Evolutionary conservation across 345 rosid species (phyloP), one percentile per base, ranked within the genome.

Genomic region (Pistacia atlantica): DNA sequence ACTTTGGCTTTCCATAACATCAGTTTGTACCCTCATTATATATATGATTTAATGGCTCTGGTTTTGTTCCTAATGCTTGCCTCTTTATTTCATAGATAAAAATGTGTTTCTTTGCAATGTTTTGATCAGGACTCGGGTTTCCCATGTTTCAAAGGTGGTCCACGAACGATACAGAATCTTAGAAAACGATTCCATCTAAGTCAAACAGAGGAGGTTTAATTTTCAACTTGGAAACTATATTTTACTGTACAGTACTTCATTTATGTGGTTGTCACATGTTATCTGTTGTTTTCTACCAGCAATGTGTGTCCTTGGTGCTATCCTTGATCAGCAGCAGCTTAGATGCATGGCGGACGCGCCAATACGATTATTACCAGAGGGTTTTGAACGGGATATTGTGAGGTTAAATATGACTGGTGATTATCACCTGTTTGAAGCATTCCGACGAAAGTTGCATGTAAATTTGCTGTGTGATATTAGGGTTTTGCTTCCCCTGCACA

Each of bases 301-400:
- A 97, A 90, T 97, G 98, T 62, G 99, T 97, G 60, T 97, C 99
- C 45, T 87, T 91, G 93, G 98, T 97, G 84, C 97, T 97, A 17
- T 92, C 98, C 74, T 92, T 97, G 71, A 97, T 97, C 86, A 90
- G 99, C 83, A 94, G 94, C 86, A 97, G 98, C 85, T 82, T 97
- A 86, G 99, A 97, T 89, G 99, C 99, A 25, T 97, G 99, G 99
- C 86, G 99, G 78, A 94, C 98, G 22, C 88, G 99, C 58, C 99
- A 97, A 52, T 97, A 97, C 67, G 99, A 97, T 82, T 97, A 97
- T 82, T 97, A 97, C 82, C 99, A 97, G 82, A 89, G 90, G 78
- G 98, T 97, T 57, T 83, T 97, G 83, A 97, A 97, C 84, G 99
- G 99, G 75, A 97, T 97, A 78, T 83, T 97, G 84, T 94, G 93